These are phyloP conservation scores for Hypholoma fasciculare DNA, from an alignment of 768 basidiomycete species.

Conservation along the genomic window DNA sequence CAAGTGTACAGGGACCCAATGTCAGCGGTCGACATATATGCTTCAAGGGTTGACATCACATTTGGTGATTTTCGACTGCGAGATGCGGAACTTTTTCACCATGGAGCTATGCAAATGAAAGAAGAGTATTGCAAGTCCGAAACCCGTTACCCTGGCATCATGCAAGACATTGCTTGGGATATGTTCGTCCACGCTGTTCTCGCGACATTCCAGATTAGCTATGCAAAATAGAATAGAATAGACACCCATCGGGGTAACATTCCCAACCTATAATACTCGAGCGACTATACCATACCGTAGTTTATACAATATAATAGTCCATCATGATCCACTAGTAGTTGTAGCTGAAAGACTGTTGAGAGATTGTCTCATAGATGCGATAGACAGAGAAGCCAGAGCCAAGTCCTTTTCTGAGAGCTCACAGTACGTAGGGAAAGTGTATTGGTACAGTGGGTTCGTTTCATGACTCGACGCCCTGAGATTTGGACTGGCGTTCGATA, in stretches of 20 bases:
- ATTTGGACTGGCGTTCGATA: not conserved
- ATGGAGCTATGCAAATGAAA: conserved; percentile 21
- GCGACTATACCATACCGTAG: not conserved
- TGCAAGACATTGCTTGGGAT: conserved; percentile 19
- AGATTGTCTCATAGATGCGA: too few species aligned
- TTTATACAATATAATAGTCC: not conserved
- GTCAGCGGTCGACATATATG: conserved; percentile 32
- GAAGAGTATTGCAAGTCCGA: conserved; percentile 17
- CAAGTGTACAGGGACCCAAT: conserved; percentile 30
- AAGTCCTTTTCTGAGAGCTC: not conserved
- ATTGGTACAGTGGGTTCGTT: not conserved
- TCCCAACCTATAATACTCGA: too few species aligned
- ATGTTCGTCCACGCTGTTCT: conserved; percentile 8
- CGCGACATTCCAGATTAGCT: not conserved
- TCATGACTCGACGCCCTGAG: not conserved
- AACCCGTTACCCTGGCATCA: conserved; percentile 12
- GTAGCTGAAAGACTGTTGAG: too few species aligned
- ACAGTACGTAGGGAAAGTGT: not conserved
- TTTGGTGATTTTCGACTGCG: conserved; percentile 42
- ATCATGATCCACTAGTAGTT: not conserved
- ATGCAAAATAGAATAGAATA: not conserved
- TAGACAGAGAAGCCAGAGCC: not conserved
- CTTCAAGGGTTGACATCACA: conserved; percentile 36
- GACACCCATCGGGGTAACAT: not conserved
- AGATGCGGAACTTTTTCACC: conserved; percentile 40